Conservation (phyloP, 2,329 filamentous ascomycete species). For the Ploettnerulaceae sp. region DNA sequence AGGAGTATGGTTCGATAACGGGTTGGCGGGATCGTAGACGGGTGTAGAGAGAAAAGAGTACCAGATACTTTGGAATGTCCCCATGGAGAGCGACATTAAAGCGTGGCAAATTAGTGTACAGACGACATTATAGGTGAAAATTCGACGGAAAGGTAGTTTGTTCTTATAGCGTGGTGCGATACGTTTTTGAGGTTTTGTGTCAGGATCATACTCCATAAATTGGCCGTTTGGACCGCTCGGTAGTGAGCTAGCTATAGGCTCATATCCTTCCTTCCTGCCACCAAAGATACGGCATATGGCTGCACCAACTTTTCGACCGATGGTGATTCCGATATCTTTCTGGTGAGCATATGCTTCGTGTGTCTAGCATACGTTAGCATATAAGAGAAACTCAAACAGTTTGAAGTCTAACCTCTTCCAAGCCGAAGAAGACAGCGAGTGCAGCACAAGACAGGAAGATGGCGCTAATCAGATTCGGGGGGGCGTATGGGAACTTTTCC, state of each 20-base stretch:
- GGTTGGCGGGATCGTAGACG: conserved; percentile 36
- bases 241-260: background rate
- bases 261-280: conserved; percentile 8
- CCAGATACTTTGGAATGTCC: conserved; percentile 56
- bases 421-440: conserved; percentile 34
- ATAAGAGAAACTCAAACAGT: background rate
- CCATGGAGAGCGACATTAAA: conserved; percentile 55
- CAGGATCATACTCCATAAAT: conserved; percentile 8
- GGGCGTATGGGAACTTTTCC: conserved; percentile 41
- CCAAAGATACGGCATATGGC: conserved; percentile 16
- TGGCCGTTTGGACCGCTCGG: conserved; percentile 1
- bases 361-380: conserved; percentile 32
- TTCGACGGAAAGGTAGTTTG: conserved; percentile 44
- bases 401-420: conserved; percentile 31
- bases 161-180: conserved; percentile 28
- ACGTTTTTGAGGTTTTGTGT: conserved; percentile 23
- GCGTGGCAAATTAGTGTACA: conserved; percentile 47
- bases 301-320: conserved; percentile 21
- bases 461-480: conserved; percentile 41
- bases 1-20: conserved; percentile 46
- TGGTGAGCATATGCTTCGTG: conserved; percentile 34
- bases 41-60: conserved; percentile 59
- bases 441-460: conserved; percentile 32
- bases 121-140: conserved; percentile 37
- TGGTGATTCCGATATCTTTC: conserved; percentile 29